Evolutionary conservation across 805 yeast genomes (phyloP).

Genomic region (Wickerhamiella slavikovae): DNA sequence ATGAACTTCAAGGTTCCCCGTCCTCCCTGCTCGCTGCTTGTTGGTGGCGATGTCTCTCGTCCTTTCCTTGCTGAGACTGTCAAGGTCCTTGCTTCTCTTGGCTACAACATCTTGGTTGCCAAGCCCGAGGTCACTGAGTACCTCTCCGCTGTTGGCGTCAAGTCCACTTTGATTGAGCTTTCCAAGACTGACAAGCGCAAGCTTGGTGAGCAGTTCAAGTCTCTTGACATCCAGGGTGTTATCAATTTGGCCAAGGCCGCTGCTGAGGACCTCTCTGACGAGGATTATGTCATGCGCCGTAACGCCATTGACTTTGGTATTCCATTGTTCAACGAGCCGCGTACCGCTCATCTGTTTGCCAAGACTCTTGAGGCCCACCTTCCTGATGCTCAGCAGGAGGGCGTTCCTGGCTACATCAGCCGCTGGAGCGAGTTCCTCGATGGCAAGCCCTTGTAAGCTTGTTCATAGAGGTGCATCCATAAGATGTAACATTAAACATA

Average conservation of each 20-base stretch:
- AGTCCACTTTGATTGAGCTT: slow-evolving; percentile 56
- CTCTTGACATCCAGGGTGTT: slow-evolving; percentile 66
- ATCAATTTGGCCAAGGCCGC: slow-evolving; percentile 81
- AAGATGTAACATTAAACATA: slow-evolving; percentile 4
- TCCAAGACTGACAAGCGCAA: slow-evolving; percentile 87
- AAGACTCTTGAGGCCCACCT: slow-evolving; percentile 57
- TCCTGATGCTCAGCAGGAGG: slow-evolving; percentile 25
- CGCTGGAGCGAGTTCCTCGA: slow-evolving; percentile 97
- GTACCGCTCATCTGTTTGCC: slow-evolving; percentile 76
- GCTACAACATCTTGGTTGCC: slow-evolving; percentile 68
- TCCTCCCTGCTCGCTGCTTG: slow-evolving; percentile 74
- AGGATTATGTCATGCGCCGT: slow-evolving; percentile 95
- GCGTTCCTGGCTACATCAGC: slow-evolving; percentile 65
- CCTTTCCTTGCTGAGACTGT: slow-evolving; percentile 61
- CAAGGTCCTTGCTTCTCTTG: slow-evolving; percentile 41
- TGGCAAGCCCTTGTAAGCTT: slow-evolving; percentile 50
- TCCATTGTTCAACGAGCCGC: slow-evolving; percentile 92
- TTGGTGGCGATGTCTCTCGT: slow-evolving; percentile 80
- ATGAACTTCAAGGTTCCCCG: slow-evolving; percentile 91
- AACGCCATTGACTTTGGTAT: slow-evolving; percentile 96
- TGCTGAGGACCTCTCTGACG: slow-evolving; percentile 67
- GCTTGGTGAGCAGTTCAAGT: slow-evolving; percentile 80
- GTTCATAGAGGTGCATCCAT: too few species aligned
- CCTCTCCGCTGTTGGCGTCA: slow-evolving; percentile 25
- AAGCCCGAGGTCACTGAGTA: slow-evolving; percentile 52